These are phyloP conservation scores for Fonsecaea multimorphosa DNA, from an alignment of 2,329 filamentous ascomycete species.

Conservation along the genomic window DNA sequence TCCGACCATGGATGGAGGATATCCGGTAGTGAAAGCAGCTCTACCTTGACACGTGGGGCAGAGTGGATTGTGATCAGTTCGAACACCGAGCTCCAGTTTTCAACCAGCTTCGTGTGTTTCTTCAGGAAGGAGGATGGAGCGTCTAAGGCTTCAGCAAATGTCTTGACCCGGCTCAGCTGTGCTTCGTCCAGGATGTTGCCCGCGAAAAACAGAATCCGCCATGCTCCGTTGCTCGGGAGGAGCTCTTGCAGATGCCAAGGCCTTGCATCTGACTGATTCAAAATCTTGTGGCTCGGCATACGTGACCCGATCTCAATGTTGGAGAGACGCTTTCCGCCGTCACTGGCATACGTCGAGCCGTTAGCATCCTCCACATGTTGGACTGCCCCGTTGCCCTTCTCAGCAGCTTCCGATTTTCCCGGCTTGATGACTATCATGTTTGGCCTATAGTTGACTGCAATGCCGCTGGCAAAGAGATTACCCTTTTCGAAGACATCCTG, in stretches of 20 bases:
- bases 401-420: not conserved
- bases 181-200: constrained; percentile 61
- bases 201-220: constrained; percentile 60
- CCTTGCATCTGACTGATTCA: constrained; percentile 47
- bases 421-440: constrained; percentile 42
- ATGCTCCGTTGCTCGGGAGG: constrained; percentile 47
- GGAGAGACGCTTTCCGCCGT: constrained; percentile 40
- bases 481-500: constrained; percentile 66
- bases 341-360: too few species aligned
- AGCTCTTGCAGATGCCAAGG: constrained; percentile 48
- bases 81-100: constrained; percentile 48
- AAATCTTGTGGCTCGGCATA: constrained; percentile 45
- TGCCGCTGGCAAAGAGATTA: constrained; percentile 64
- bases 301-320: constrained; percentile 38
- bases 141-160: too few species aligned
- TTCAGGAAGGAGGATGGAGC: too few species aligned
- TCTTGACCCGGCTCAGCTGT: constrained; percentile 57
- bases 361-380: too few species aligned
- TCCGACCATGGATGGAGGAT: constrained; percentile 55
- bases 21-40: constrained; percentile 60
- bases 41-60: constrained; percentile 55
- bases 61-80: constrained; percentile 68
- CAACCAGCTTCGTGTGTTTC: too few species aligned
- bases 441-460: constrained; percentile 63
- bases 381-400: too few species aligned